Evolutionary conservation across 306 rosid species (phyloP).

Genomic region (Gleditsia sinensis): DNA sequence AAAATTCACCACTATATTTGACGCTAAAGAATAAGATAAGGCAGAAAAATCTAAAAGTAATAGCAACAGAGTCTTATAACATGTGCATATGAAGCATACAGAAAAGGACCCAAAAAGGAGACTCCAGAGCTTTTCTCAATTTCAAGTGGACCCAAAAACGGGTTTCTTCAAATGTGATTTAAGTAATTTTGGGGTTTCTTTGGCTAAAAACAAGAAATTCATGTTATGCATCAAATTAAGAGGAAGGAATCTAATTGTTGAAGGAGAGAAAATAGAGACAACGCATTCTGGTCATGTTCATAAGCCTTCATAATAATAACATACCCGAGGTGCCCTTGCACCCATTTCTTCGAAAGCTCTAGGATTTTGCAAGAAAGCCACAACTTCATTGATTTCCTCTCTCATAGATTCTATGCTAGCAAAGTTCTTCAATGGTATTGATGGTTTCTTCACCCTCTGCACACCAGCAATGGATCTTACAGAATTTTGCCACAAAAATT

Average conservation of each 20-base stretch:
- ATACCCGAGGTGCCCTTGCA: constrained; percentile 96
- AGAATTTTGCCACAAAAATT: constrained; percentile 33
- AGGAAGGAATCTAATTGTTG: constrained; percentile 19
- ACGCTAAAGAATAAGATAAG: background rate
- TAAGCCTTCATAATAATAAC: constrained; percentile 34
- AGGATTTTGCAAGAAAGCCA: constrained; percentile 89
- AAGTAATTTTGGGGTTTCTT: constrained; percentile 24
- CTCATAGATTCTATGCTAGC: constrained; percentile 90
- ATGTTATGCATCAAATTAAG: constrained; percentile 17
- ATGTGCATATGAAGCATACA: constrained; percentile 7
- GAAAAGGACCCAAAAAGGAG: constrained; percentile 10
- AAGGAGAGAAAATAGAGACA: constrained; percentile 6
- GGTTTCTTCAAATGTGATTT: background rate
- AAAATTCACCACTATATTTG: background rate
- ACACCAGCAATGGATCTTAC: constrained; percentile 42
- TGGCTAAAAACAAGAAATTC: constrained; percentile 4
- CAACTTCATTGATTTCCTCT: constrained; percentile 97
- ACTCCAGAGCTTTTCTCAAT: constrained; percentile 20
- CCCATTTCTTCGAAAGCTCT: constrained; percentile 95
- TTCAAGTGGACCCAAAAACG: constrained; percentile 21
- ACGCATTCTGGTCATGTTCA: background rate
- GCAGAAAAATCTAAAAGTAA: background rate
- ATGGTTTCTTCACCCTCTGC: constrained; percentile 98
- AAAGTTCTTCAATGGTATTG: constrained; percentile 86
- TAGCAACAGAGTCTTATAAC: background rate